Evolutionary conservation across 306 rosid genomes (phyloP).

Genomic region (Trichosanthes truncata): DNA sequence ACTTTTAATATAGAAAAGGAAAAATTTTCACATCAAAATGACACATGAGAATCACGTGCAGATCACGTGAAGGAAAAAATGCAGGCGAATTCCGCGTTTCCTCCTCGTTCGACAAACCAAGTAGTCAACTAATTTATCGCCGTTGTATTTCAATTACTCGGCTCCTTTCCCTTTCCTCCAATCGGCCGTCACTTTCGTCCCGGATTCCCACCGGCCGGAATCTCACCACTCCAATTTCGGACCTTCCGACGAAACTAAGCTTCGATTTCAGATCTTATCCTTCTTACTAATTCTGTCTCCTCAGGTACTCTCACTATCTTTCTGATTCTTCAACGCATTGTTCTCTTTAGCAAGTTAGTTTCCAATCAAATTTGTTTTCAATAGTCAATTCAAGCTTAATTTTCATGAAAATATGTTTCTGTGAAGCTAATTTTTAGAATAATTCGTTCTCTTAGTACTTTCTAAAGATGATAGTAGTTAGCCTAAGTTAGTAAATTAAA

Average conservation of each 20-base stretch:
- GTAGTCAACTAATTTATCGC: constrained; percentile 23
- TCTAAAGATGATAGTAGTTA: neutral
- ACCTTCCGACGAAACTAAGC: neutral
- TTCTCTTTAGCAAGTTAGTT: neutral
- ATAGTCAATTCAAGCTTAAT: neutral
- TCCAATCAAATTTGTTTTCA: neutral
- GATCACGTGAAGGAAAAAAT: neutral
- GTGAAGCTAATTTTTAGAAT: neutral
- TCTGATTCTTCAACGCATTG: neutral
- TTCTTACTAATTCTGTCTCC: neutral
- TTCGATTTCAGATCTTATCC: neutral
- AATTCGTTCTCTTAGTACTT: neutral
- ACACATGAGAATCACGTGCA: neutral
- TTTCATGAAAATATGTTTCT: neutral
- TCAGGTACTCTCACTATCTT: constrained; percentile 2
- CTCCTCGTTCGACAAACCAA: neutral
- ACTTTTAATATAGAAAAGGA: neutral
- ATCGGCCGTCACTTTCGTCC: constrained; percentile 26
- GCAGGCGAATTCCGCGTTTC: constrained; percentile 14
- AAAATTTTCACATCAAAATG: neutral
- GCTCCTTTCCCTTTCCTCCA: constrained; percentile 13
- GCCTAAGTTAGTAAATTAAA: neutral
- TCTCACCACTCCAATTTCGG: neutral
- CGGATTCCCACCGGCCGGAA: constrained; percentile 18
- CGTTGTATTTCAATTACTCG: constrained; percentile 47